A percentile compares a stretch with the other conserved stretches of the same genome.
Conservation (phyloP, 495 filamentous ascomycete genomes). For the Articulospora tetracladia region DNA sequence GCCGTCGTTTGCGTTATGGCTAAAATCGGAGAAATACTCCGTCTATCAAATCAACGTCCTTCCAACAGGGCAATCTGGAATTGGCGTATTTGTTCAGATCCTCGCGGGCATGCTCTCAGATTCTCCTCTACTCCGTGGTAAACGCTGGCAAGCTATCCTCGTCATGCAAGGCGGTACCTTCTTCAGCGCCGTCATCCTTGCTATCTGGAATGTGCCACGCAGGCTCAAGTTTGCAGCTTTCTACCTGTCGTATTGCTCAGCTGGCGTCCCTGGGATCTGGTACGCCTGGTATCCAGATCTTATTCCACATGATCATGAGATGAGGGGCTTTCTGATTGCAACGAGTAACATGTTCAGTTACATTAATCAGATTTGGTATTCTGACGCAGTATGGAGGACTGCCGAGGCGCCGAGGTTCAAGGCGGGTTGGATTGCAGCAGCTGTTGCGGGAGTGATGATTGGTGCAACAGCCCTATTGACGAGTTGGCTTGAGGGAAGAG, state of each 20-base stretch:
- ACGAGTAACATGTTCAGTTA: constrained; percentile 9
- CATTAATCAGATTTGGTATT: constrained; percentile 10
- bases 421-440: constrained; percentile 4
- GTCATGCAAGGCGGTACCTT: constrained; percentile 15
- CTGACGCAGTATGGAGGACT: constrained; percentile 13
- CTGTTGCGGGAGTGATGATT: not conserved
- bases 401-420: constrained; percentile 11
- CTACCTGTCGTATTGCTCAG: constrained; percentile 5
- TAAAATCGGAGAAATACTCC: constrained; percentile 22
- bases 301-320: constrained; percentile 17
- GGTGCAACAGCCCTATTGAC: not conserved
- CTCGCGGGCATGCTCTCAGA: constrained; percentile 14
- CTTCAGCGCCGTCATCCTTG: constrained; percentile 1
- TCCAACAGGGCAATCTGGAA: constrained; percentile 9
- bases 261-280: constrained; percentile 14
- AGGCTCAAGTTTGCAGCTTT: constrained; percentile 41
- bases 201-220: constrained; percentile 43
- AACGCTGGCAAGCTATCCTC: constrained; percentile 16
- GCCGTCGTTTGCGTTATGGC: constrained; percentile 26
- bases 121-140: constrained; percentile 11
- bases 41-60: constrained; percentile 12
- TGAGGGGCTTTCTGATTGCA: constrained; percentile 12
- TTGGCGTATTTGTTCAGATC: constrained; percentile 9
- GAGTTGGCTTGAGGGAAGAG: constrained; percentile 1
- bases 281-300: constrained; percentile 16